Conservation (phyloP, 2,329 filamentous ascomycete genomes). For the Xylaria arbuscula region DNA sequence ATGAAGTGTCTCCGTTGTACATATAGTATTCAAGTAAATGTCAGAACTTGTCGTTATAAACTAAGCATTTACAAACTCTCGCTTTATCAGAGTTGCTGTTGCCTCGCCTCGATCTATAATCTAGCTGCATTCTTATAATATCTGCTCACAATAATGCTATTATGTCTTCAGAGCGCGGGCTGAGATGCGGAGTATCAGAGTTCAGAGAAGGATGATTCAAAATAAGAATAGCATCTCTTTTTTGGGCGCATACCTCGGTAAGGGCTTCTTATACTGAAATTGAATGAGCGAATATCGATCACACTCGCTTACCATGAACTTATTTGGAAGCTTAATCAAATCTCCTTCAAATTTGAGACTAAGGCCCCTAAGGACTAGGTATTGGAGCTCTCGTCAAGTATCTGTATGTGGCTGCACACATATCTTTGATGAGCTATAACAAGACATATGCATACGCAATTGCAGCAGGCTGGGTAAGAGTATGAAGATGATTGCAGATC, state of each 20-base stretch:
- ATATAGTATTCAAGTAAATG: too few relatives aligned
- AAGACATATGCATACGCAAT: background rate
- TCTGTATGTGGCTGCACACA: background rate
- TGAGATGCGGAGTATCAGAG: background rate
- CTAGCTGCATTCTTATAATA: too few relatives aligned
- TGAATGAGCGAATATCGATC: background rate
- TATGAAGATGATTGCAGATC: background rate
- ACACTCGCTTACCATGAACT: background rate
- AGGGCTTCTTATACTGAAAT: background rate
- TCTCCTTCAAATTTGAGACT: background rate
- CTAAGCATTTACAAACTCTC: too few relatives aligned
- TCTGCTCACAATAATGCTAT: too few relatives aligned
- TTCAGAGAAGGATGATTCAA: background rate
- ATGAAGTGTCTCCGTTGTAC: too few relatives aligned
- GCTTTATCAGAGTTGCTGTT: too few relatives aligned
- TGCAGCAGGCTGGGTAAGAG: background rate
- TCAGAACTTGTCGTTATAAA: too few relatives aligned
- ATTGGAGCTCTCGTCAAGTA: background rate
- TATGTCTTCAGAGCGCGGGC: too few relatives aligned
- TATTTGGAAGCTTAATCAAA: constrained; percentile 13
- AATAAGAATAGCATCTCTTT: background rate
- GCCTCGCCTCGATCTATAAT: too few relatives aligned
- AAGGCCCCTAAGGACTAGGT: background rate
- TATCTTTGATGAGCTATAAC: background rate
- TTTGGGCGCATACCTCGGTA: background rate